These are phyloP conservation scores for Oidiodendron maius DNA, from an alignment of 495 filamentous ascomycete genomes.

Conservation along the genomic window DNA sequence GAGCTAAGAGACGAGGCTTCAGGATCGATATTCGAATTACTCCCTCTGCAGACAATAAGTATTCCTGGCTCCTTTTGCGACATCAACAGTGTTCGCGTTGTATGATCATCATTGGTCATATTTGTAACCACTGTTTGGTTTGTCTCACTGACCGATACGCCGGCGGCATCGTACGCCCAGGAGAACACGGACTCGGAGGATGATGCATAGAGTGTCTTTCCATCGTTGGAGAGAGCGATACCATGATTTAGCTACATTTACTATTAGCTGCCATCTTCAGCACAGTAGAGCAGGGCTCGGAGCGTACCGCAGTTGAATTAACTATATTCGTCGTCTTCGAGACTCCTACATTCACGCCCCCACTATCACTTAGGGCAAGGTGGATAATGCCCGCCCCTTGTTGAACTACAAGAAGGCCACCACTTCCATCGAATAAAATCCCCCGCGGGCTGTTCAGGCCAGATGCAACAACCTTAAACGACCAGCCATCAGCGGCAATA, in stretches of 20 bases:
- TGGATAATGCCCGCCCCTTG: constrained; percentile 45
- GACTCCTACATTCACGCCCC: constrained; percentile 42
- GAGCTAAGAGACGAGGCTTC: constrained; percentile 35
- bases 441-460: constrained; percentile 48
- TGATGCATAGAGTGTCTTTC: constrained; percentile 60
- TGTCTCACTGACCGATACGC: constrained; percentile 32
- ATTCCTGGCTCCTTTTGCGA: constrained; percentile 39
- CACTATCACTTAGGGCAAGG: constrained; percentile 43
- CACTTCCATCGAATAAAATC: constrained; percentile 52
- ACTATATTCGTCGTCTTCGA: constrained; percentile 32
- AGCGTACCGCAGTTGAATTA: constrained; percentile 32
- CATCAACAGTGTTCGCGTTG: constrained; percentile 57
- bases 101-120: constrained; percentile 56
- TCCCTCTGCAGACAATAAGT: constrained; percentile 58
- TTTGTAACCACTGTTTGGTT: constrained; percentile 44
- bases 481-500: constrained; percentile 50
- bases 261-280: not conserved
- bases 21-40: constrained; percentile 52
- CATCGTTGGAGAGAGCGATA: constrained; percentile 55
- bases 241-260: constrained; percentile 55
- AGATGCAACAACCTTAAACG: constrained; percentile 46
- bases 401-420: constrained; percentile 58
- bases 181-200: constrained; percentile 46
- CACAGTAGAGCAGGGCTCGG: constrained; percentile 13
- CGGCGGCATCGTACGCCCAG: constrained; percentile 53